phyloP scores from a whole-genome alignment of 2,329 filamentous ascomycete genomes.

The Scopulariopsis brevicaulis region DNA sequence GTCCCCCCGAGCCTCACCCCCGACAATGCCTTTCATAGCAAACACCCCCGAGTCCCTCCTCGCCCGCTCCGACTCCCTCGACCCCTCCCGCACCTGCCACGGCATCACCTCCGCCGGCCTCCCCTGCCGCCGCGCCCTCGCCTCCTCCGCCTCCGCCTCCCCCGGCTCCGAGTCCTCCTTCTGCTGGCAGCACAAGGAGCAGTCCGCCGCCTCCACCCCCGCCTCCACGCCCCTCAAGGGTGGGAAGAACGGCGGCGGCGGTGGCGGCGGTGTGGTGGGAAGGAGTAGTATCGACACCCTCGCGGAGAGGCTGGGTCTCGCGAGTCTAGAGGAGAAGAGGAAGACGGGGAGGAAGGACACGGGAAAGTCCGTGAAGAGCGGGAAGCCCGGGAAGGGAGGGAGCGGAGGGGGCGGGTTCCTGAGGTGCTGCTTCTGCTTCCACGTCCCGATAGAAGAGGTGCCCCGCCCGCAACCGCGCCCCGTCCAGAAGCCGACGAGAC shows the following conservation, averaged over 20 bases:
- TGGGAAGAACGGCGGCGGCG: background rate
- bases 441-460: conserved; percentile 31
- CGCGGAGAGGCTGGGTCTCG: conserved; percentile 63
- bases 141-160: conserved; percentile 13
- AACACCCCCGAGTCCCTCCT: conserved; percentile 72
- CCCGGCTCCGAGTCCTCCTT: conserved; percentile 29
- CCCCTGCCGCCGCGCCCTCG: conserved; percentile 63
- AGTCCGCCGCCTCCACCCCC: conserved; percentile 44
- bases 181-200: conserved; percentile 94
- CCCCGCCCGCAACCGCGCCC: conserved; percentile 35
- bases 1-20: background rate
- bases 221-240: conserved; percentile 28
- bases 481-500: conserved; percentile 19
- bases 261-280: conserved; percentile 37
- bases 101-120: conserved; percentile 76
- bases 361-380: conserved; percentile 12
- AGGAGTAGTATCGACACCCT: conserved; percentile 80
- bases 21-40: conserved; percentile 26
- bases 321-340: conserved; percentile 38
- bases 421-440: conserved; percentile 41
- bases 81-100: conserved; percentile 74
- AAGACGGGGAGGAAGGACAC: conserved; percentile 7
- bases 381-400: conserved; percentile 14
- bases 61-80: conserved; percentile 71
- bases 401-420: conserved; percentile 9